Evolutionary conservation across 2,329 filamentous ascomycete species (phyloP).

Genomic region (Cylindrodendrum hubeiense): DNA sequence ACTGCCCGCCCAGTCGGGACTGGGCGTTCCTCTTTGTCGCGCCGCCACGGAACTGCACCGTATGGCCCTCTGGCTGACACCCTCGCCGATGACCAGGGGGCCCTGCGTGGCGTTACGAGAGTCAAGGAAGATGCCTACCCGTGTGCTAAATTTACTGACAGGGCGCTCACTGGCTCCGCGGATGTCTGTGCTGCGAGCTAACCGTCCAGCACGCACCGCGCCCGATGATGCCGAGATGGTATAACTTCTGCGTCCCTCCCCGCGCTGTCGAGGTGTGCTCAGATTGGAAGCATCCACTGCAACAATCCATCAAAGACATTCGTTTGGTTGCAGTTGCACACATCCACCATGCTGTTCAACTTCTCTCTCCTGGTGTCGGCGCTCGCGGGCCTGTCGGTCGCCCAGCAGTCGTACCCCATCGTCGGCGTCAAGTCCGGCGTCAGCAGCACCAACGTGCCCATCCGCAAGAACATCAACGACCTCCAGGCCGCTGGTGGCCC

Average conservation of each 20-base stretch:
- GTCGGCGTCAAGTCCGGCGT: conserved; percentile 80
- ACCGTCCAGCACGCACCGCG: not conserved
- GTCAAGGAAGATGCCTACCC: not conserved
- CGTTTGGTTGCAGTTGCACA: not conserved
- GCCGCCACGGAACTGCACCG: not conserved
- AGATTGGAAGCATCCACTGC: not conserved
- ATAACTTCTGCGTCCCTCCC: not conserved
- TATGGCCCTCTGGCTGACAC: not conserved
- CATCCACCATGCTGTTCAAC: not conserved
- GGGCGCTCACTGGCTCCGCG: not conserved
- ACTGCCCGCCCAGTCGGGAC: not conserved
- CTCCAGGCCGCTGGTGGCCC: conserved; percentile 17
- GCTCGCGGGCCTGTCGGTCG: not conserved
- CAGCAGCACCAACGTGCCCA: conserved; percentile 54
- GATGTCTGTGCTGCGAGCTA: not conserved
- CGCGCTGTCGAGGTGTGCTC: too few relatives aligned
- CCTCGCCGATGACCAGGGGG: not conserved
- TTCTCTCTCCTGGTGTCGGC: not conserved
- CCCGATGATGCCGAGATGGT: not conserved
- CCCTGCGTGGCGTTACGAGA: conserved; percentile 1
- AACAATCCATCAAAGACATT: not conserved
- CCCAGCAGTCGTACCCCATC: conserved; percentile 71
- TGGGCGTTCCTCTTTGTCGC: not conserved
- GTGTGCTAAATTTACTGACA: not conserved
- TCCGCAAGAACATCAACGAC: conserved; percentile 23